Conservation (phyloP, 2,329 filamentous ascomycete species). For the Sporothrix sp. region DNA sequence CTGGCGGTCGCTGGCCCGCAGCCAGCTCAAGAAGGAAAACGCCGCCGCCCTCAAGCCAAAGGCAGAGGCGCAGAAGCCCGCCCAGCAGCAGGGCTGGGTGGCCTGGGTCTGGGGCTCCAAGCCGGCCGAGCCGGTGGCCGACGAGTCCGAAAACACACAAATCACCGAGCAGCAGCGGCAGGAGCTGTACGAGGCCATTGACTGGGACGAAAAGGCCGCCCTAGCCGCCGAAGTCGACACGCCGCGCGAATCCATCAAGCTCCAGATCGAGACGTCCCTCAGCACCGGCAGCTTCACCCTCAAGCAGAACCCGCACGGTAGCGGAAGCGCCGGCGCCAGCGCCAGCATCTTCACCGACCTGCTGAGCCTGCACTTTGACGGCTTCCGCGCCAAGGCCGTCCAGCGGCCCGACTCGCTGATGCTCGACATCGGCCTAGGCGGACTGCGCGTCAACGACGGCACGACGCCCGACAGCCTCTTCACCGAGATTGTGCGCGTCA, state of each 20-base stretch:
- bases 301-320: constrained; percentile 72
- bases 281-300: constrained; percentile 93
- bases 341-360: constrained; percentile 52
- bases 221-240: constrained; percentile 80
- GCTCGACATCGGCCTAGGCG: constrained; percentile 80
- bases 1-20: constrained; percentile 89
- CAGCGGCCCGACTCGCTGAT: constrained; percentile 87
- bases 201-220: constrained; percentile 94
- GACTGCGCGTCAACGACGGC: constrained; percentile 88
- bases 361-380: constrained; percentile 85
- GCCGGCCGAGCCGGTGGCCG: constrained; percentile 42
- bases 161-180: constrained; percentile 95
- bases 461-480: constrained; percentile 87
- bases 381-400: constrained; percentile 81
- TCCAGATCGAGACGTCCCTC: constrained; percentile 87
- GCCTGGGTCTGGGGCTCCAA: constrained; percentile 87
- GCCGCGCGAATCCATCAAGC: constrained; percentile 82
- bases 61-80: constrained; percentile 29
- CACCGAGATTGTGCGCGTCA: constrained; percentile 91
- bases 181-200: constrained; percentile 93
- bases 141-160: constrained; percentile 65
- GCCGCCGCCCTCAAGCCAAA: constrained; percentile 82
- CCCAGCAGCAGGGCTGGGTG: constrained; percentile 76
- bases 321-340: constrained; percentile 24
- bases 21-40: constrained; percentile 91